phyloP scores from a whole-genome alignment of 495 filamentous ascomycete species.

The Parathielavia hyrcaniae region DNA sequence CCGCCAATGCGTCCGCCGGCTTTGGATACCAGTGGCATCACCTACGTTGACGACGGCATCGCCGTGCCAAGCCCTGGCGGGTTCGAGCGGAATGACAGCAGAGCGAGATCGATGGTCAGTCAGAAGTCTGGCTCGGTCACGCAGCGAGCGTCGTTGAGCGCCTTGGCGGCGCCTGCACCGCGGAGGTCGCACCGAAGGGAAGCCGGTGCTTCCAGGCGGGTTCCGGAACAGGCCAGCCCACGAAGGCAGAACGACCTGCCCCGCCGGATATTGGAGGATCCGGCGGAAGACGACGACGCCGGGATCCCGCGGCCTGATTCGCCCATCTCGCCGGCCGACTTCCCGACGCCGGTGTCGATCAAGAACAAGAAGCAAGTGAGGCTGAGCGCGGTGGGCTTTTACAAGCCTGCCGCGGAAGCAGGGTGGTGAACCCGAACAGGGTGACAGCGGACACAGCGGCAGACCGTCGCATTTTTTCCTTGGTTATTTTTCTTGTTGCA shows the following conservation, averaged over 20 bases:
- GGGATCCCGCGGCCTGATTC: slow-evolving; percentile 35
- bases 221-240: slow-evolving; percentile 16
- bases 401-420: slow-evolving; percentile 30
- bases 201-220: neutral
- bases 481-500: slow-evolving; percentile 2
- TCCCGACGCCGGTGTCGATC: slow-evolving; percentile 30
- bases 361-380: slow-evolving; percentile 42
- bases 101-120: slow-evolving; percentile 16
- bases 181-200: slow-evolving; percentile 14
- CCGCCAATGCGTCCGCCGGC: slow-evolving; percentile 8
- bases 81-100: slow-evolving; percentile 11
- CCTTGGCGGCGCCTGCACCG: slow-evolving; percentile 4
- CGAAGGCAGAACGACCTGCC: slow-evolving; percentile 15
- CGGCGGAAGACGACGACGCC: slow-evolving; percentile 21
- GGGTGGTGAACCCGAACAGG: slow-evolving; percentile 41
- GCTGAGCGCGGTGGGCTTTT: slow-evolving; percentile 42
- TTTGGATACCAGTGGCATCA: slow-evolving; percentile 20
- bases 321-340: slow-evolving; percentile 32
- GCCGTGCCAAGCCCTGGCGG: slow-evolving; percentile 18
- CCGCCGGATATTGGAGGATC: slow-evolving; percentile 24
- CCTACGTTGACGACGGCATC: slow-evolving; percentile 32
- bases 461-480: slow-evolving; percentile 11
- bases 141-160: slow-evolving; percentile 12
- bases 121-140: slow-evolving; percentile 11
- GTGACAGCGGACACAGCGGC: slow-evolving; percentile 18